Base-by-base conservation (phyloP, 129 eudicot genomes). In the Scalesia atractyloides region DNA sequence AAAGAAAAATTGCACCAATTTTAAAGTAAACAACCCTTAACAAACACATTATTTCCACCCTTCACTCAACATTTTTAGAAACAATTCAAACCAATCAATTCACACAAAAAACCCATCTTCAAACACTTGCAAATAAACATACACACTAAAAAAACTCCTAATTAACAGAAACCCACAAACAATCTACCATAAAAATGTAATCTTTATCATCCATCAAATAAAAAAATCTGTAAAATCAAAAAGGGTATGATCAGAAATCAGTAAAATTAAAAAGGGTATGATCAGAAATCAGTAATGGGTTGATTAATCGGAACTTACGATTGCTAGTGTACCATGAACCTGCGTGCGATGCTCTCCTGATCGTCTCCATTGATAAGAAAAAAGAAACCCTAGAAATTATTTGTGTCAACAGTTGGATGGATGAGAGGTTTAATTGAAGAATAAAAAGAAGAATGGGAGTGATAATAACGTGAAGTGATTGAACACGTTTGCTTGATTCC, bases 251-350 rank as follows among this genome's bases (percentile, higher is more conserved):
- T 37, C 49, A 24, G 49, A 16, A 30, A 14, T 52, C n/a, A 47
- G 49, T 49, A 34, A 59, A 34, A 69, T 22, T 16, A 3, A 41
- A 64, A 61, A 16, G 52, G 41, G 41, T 33, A 50, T 63, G 41
- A 39, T 58, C 59, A 64, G 15, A 49, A 17, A 34, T 18, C 1
- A 24, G 37, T 20, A 8, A 41, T 2, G 16, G 60, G 19, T 63
- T 22, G 17, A 54, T 19, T 19, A 18, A 10, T 41, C 22, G 61
- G 39, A 64, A 49, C 53, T 9, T 84, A 94, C 98, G 90, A 68
- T 94, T 81, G 70, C 73, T 85, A 48, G 98, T 73, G 91, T 87
- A 93, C 97, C 97, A 93, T 30, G 98, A 93, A 74, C 98, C 98
- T 50, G 98, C 98, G 74, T 93, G 98, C 0, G 97, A 87, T 49